phyloP scores from a whole-genome alignment of 768 basidiomycete genomes.

The Multifurca ochricompacta region DNA sequence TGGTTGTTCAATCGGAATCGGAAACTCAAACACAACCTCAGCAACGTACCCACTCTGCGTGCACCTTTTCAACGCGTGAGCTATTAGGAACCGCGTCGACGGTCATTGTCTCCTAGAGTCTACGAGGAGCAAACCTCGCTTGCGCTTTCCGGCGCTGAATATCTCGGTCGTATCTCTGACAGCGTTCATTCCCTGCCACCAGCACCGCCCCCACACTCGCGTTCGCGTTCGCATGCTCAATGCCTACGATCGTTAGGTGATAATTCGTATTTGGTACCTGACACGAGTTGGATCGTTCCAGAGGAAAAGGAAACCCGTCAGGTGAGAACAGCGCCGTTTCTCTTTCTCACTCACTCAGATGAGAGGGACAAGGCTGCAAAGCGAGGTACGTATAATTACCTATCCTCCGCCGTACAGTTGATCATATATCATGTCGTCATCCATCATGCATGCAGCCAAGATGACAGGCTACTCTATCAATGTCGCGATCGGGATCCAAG shows the following conservation, averaged over 20 bases:
- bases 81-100: neutral
- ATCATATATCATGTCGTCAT: neutral
- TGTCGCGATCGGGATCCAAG: slow-evolving; percentile 24
- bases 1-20: no score
- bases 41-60: neutral
- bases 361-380: slow-evolving; percentile 1
- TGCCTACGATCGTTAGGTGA: neutral
- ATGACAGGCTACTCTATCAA: slow-evolving; percentile 22
- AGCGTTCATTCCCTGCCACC: neutral
- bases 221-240: no score
- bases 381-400: neutral
- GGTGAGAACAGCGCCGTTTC: neutral
- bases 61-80: neutral
- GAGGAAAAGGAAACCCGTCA: neutral
- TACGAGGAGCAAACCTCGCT: neutral
- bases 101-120: neutral
- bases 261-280: neutral
- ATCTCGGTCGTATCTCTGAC: neutral
- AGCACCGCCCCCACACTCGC: neutral
- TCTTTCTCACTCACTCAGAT: neutral
- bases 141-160: neutral
- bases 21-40: no score
- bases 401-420: neutral
- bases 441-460: slow-evolving; percentile 16
- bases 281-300: neutral